A percentile compares a stretch with the other conserved stretches of the same genome.
These are phyloP conservation scores for Flaveria ramosissima DNA, from an alignment of 129 eudicot species.

Conservation along the genomic window DNA sequence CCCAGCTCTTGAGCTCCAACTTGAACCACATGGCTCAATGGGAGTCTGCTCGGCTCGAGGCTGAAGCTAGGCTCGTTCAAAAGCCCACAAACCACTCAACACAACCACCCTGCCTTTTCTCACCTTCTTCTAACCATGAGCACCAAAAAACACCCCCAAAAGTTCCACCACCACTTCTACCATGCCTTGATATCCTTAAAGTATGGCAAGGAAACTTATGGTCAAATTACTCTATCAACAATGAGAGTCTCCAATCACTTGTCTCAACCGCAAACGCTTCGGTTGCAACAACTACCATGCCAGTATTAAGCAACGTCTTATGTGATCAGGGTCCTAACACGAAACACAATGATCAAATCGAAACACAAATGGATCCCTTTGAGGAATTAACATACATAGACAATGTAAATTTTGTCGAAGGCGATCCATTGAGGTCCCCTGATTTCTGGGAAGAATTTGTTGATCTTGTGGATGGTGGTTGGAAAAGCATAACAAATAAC, in stretches of 20 bases:
- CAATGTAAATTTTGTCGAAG: conserved; percentile 22
- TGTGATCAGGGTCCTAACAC: conserved; percentile 22
- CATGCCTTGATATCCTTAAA: conserved; percentile 64
- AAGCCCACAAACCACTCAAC: conserved; percentile 42
- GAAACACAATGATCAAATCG: conserved; percentile 20
- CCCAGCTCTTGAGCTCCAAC: conserved; percentile 47
- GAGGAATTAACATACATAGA: conserved; percentile 25
- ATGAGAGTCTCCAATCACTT: conserved; percentile 54
- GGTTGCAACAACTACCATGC: conserved; percentile 1
- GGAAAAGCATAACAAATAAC: conserved; percentile 39
- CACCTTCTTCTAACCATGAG: conserved; percentile 19
- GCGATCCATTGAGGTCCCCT: conserved; percentile 40
- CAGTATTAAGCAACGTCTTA: conserved; percentile 20
- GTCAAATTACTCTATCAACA: conserved; percentile 37
- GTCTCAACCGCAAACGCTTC: conserved; percentile 53
- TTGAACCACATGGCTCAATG: conserved; percentile 93
- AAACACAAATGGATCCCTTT: conserved; percentile 22
- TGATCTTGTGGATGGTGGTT: conserved; percentile 43
- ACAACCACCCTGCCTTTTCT: conserved; percentile 14
- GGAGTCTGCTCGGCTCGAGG: conserved; percentile 82
- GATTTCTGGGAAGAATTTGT: conserved; percentile 46
- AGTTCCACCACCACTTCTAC: conserved; percentile 28
- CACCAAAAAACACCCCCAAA: conserved; percentile 18
- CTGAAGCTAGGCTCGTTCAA: conserved; percentile 70
- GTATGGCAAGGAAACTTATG: conserved; percentile 62